A percentile compares a stretch with the other conserved stretches of the same genome.
Evolutionary conservation across 75 land plant genomes (phyloP).

Genomic region (Sequoiadendron giganteum): DNA sequence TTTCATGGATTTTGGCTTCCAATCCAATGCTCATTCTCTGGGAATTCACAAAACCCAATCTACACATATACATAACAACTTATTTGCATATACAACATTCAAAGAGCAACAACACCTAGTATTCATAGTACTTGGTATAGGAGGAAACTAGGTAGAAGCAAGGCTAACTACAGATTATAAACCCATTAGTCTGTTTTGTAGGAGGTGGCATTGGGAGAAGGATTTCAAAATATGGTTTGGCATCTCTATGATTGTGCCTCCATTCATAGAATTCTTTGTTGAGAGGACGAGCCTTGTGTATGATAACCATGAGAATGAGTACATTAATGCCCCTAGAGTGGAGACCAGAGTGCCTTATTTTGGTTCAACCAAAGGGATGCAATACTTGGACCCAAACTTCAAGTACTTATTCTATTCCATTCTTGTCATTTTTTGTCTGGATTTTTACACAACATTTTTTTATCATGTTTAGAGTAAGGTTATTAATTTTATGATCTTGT

Average conservation of each 20-base stretch:
- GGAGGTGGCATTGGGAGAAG: conserved; percentile 20
- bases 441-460: not conserved
- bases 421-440: not conserved
- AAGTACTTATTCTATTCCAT: conserved; percentile 33
- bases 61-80: not conserved
- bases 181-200: conserved; percentile 56
- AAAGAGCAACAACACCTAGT: conserved; percentile 48
- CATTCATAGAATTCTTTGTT: conserved; percentile 79
- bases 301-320: conserved; percentile 52
- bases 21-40: not conserved
- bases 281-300: conserved; percentile 69
- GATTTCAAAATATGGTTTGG: conserved; percentile 84
- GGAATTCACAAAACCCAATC: not conserved
- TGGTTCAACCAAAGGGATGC: conserved; percentile 72
- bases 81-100: not conserved
- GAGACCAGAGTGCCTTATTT: conserved; percentile 78
- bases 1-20: not conserved
- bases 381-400: conserved; percentile 74
- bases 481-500: not conserved
- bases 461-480: not conserved
- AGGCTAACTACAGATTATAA: conserved; percentile 61
- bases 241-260: conserved; percentile 54
- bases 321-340: conserved; percentile 72
- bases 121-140: conserved; percentile 79
- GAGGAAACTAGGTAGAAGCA: conserved; percentile 94